phyloP scores from a whole-genome alignment of 139 green algal species.

The Choricystis sp. region DNA sequence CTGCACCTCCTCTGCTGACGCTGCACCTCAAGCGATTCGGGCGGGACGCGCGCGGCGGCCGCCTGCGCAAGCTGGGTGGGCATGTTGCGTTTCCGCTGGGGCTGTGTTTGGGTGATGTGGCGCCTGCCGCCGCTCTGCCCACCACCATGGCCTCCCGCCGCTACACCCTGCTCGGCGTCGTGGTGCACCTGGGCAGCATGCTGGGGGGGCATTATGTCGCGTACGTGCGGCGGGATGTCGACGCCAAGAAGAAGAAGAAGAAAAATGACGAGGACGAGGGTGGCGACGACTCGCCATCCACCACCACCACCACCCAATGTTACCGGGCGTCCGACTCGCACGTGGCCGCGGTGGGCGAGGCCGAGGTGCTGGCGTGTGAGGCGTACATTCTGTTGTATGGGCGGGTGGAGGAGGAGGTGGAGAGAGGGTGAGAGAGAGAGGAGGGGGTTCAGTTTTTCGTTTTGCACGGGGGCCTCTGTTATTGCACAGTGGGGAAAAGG shows the following conservation, averaged over 20 bases:
- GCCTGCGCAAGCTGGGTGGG: slow-evolving; percentile 38
- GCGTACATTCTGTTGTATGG: slow-evolving; percentile 19
- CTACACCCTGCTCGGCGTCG: slow-evolving; percentile 45
- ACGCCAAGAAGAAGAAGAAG: background rate
- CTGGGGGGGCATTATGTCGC: slow-evolving; percentile 46
- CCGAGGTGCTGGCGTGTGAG: slow-evolving; percentile 5
- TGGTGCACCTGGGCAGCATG: slow-evolving; percentile 47
- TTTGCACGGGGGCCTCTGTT: too few species aligned
- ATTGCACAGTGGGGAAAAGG: too few species aligned
- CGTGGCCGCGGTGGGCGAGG: slow-evolving; percentile 6
- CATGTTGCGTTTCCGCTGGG: slow-evolving; percentile 16
- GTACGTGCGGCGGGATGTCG: slow-evolving; percentile 22
- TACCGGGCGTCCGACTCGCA: slow-evolving; percentile 12
- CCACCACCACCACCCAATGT: background rate
- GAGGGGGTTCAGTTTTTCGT: too few species aligned
- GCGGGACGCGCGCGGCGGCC: slow-evolving; percentile 24
- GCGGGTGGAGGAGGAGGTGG: background rate
- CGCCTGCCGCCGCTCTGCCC: background rate
- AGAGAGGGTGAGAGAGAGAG: too few species aligned
- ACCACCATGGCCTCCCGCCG: background rate
- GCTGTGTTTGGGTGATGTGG: background rate
- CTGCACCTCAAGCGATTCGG: slow-evolving; percentile 45
- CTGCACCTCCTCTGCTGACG: slow-evolving; percentile 23
- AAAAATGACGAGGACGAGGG: background rate
- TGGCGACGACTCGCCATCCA: background rate